Conservation (phyloP, 305 asterid species). For the Monarda citriodora region DNA sequence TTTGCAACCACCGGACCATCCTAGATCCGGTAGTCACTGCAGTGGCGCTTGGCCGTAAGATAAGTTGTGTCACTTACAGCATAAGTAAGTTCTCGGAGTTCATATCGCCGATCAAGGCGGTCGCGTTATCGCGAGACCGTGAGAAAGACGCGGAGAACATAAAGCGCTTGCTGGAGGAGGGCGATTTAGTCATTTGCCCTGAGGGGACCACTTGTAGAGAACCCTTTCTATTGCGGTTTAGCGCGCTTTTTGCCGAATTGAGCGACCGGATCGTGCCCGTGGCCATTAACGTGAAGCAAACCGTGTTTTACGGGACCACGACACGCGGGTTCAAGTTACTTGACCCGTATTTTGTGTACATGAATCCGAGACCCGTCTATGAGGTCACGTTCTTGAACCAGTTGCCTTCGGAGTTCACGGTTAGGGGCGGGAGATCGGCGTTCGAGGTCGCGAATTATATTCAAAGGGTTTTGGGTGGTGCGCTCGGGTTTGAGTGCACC, state of each 20-base stretch:
- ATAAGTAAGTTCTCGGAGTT: slow-evolving; percentile 78
- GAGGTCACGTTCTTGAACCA: slow-evolving; percentile 75
- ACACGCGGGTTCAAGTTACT: slow-evolving; percentile 59
- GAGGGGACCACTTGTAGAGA: slow-evolving; percentile 91
- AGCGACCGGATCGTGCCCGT: slow-evolving; percentile 82
- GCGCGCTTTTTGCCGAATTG: slow-evolving; percentile 80
- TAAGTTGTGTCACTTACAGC: slow-evolving; percentile 87
- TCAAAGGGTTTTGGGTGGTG: slow-evolving; percentile 71
- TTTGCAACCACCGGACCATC: slow-evolving; percentile 81
- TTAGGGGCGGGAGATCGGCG: slow-evolving; percentile 55
- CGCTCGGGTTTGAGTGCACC: slow-evolving; percentile 81
- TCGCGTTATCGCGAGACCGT: slow-evolving; percentile 69
- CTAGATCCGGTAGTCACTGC: slow-evolving; percentile 83
- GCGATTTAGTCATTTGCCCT: slow-evolving; percentile 76
- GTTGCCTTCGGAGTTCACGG: slow-evolving; percentile 54
- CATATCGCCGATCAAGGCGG: slow-evolving; percentile 80
- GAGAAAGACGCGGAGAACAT: slow-evolving; percentile 71
- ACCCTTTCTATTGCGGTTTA: slow-evolving; percentile 63
- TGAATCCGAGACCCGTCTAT: slow-evolving; percentile 80
- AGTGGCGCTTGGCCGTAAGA: slow-evolving; percentile 78
- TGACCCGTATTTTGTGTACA: slow-evolving; percentile 89
- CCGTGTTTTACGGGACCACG: slow-evolving; percentile 72
- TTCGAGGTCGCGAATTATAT: slow-evolving; percentile 81
- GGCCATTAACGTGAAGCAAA: slow-evolving; percentile 63
- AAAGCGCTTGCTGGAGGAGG: slow-evolving; percentile 63